These are phyloP conservation scores for Brassica carinata DNA, from an alignment of 345 rosid genomes.

Conservation along the genomic window DNA sequence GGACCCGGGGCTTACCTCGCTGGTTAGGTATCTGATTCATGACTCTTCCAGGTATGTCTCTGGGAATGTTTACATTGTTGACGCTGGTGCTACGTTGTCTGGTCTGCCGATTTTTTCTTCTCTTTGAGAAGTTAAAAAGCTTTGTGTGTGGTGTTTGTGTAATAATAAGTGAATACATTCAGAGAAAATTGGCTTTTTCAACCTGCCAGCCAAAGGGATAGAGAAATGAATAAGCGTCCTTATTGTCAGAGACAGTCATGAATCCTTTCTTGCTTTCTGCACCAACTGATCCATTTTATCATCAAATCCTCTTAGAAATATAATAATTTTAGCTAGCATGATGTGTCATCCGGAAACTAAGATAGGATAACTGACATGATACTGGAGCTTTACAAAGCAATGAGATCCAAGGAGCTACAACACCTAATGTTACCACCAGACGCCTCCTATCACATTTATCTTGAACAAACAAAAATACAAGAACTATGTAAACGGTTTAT, in stretches of 20 bases:
- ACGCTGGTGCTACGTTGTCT: slow-evolving; percentile 60
- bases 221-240: slow-evolving; percentile 76
- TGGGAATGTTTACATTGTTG: slow-evolving; percentile 65
- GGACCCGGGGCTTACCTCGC: slow-evolving; percentile 77
- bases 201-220: slow-evolving; percentile 99
- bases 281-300: slow-evolving; percentile 92
- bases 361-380: slow-evolving; percentile 56
- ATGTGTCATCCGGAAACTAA: not conserved
- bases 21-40: slow-evolving; percentile 67
- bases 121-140: slow-evolving; percentile 34
- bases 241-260: slow-evolving; percentile 61
- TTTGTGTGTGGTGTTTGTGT: not conserved
- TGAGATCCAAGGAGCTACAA: slow-evolving; percentile 62
- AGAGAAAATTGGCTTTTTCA: too few relatives aligned
- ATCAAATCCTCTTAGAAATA: slow-evolving; percentile 46
- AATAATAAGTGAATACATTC: slow-evolving; percentile 6
- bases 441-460: slow-evolving; percentile 61
- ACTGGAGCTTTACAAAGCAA: slow-evolving; percentile 49
- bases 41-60: slow-evolving; percentile 62
- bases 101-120: slow-evolving; percentile 72
- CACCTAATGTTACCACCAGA: slow-evolving; percentile 56
- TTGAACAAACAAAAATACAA: not conserved
- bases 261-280: slow-evolving; percentile 86
- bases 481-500: not conserved
- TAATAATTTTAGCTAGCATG: slow-evolving; percentile 45